phyloP scores from a whole-genome alignment of 1,139 yeast species.

The Meyerozyma guilliermondii region DNA sequence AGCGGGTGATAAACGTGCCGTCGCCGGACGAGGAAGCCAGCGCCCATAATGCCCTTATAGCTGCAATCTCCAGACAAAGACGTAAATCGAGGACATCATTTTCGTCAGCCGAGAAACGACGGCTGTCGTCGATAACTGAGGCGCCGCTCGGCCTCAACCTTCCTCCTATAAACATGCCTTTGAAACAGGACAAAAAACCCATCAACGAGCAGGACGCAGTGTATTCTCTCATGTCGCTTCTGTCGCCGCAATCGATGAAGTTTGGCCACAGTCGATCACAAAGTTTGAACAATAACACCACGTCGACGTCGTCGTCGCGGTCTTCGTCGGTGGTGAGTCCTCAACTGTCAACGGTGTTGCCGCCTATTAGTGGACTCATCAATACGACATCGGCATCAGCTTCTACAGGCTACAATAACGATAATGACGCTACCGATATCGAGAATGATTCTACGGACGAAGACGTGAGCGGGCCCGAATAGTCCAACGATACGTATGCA shows the following conservation, averaged over 20 bases:
- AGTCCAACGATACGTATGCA: not conserved
- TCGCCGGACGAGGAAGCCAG: slow-evolving; percentile 37
- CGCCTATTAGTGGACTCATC: slow-evolving; percentile 26
- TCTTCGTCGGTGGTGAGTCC: slow-evolving; percentile 18
- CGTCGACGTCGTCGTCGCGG: slow-evolving; percentile 18
- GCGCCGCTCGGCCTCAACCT: slow-evolving; percentile 11
- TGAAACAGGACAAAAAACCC: slow-evolving; percentile 3
- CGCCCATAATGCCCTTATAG: slow-evolving; percentile 41
- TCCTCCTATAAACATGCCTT: slow-evolving; percentile 31
- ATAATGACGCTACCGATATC: slow-evolving; percentile 33
- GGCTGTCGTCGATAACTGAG: slow-evolving; percentile 5
- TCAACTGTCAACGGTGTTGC: slow-evolving; percentile 18
- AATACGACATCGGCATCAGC: slow-evolving; percentile 7
- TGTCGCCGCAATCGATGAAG: slow-evolving; percentile 37
- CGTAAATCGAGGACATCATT: slow-evolving; percentile 18
- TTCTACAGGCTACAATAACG: slow-evolving; percentile 15
- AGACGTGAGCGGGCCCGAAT: slow-evolving; percentile 3
- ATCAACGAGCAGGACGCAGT: slow-evolving; percentile 42
- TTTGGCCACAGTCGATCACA: slow-evolving; percentile 29
- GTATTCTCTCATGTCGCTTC: slow-evolving; percentile 39
- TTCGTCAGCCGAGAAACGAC: slow-evolving; percentile 7
- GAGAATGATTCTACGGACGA: slow-evolving; percentile 11
- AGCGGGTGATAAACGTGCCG: slow-evolving; percentile 15
- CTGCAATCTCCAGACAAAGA: slow-evolving; percentile 22
- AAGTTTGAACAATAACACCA: slow-evolving; percentile 18